phyloP scores from a whole-genome alignment of 768 basidiomycete genomes.

The Hericium coralloides region DNA sequence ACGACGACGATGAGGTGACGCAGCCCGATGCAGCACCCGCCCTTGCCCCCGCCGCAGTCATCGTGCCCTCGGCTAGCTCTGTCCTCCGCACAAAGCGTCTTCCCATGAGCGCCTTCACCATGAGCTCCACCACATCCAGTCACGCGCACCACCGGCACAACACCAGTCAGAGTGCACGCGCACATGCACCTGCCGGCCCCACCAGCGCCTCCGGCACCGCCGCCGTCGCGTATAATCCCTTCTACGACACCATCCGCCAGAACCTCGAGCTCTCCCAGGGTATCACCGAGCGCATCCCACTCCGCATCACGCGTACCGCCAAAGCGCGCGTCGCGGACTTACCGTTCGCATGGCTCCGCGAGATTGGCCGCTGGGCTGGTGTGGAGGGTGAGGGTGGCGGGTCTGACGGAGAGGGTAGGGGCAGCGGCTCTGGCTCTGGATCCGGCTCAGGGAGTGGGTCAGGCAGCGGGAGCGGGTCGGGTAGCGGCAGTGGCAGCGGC shows the following conservation, averaged over 20 bases:
- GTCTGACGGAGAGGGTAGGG: slow-evolving; percentile 5
- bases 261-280: slow-evolving; percentile 68
- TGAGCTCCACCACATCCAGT: slow-evolving; percentile 31
- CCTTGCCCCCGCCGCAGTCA: background rate
- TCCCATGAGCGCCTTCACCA: slow-evolving; percentile 55
- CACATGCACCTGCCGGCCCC: background rate
- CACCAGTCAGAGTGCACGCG: slow-evolving; percentile 1
- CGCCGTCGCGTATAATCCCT: slow-evolving; percentile 63
- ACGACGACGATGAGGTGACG: slow-evolving; percentile 14
- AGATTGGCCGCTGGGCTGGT: slow-evolving; percentile 53
- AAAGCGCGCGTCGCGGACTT: slow-evolving; percentile 48
- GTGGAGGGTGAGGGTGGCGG: slow-evolving; percentile 8
- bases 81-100: slow-evolving; percentile 50
- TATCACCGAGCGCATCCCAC: slow-evolving; percentile 72
- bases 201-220: slow-evolving; percentile 10
- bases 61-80: slow-evolving; percentile 3
- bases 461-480: slow-evolving; percentile 6
- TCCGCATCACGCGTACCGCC: slow-evolving; percentile 40
- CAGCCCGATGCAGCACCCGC: slow-evolving; percentile 8
- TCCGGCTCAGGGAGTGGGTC: slow-evolving; percentile 9
- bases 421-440: slow-evolving; percentile 7
- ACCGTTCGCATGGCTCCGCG: slow-evolving; percentile 70
- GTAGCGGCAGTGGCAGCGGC: slow-evolving; percentile 10
- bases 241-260: slow-evolving; percentile 91
- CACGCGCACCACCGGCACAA: slow-evolving; percentile 7